Conservation (phyloP, 169 alveolate species). For the Eimeria zaria region DNA sequence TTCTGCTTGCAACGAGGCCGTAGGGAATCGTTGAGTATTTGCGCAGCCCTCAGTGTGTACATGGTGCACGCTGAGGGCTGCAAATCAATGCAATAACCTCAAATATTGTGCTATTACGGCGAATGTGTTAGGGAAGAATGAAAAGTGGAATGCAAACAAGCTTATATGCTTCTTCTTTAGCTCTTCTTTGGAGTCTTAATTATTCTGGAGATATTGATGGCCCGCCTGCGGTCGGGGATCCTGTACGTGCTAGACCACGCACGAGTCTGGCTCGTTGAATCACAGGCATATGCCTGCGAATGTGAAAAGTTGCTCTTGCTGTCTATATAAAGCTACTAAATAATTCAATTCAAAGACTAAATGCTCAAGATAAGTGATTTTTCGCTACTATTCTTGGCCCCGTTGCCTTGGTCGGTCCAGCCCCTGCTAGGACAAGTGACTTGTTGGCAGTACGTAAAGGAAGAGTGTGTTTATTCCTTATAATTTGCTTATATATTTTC, state of each 20-base stretch:
- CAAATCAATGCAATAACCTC: neutral
- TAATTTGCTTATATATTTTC: neutral
- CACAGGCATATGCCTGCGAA: neutral
- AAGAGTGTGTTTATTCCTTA: neutral
- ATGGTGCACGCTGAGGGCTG: no score
- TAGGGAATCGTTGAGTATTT: no score
- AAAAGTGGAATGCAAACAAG: no score
- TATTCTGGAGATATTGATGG: no score
- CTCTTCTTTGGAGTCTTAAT: no score
- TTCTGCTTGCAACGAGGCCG: no score
- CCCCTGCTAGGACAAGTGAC: conserved; percentile 21
- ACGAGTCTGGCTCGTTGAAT: no score
- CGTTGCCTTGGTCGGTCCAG: neutral
- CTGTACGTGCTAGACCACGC: no score
- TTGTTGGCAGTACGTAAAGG: neutral
- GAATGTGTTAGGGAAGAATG: no score
- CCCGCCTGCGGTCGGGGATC: no score
- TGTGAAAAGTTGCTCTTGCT: neutral
- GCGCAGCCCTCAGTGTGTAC: no score
- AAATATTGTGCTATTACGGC: neutral
- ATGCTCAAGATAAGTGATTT: neutral
- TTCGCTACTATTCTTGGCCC: neutral
- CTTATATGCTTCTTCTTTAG: no score
- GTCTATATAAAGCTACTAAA: neutral
- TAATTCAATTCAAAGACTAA: neutral